Evolutionary conservation across 805 yeast species (phyloP), one percentile per base, ranked within the genome.

Genomic region (Zygosaccharomyces kombuchaensis): DNA sequence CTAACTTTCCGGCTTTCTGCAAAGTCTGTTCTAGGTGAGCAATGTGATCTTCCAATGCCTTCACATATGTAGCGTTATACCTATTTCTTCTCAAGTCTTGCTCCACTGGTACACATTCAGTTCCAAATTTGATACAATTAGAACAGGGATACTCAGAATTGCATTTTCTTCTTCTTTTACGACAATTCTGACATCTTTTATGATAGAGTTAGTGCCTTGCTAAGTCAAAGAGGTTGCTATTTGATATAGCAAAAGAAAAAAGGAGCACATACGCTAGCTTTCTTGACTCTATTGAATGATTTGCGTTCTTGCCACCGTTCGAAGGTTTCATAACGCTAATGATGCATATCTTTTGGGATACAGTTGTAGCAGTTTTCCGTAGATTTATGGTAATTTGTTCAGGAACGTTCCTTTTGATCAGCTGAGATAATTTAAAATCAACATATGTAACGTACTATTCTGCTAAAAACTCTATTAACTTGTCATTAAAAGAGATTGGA

Each of bases 401-500:
- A 19, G 5, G 5, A 5, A 19, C 21, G 21, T 19, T 19, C 21
- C 21, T 19, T 19, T 19, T 19, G 21, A 19, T 19, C 21, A 19
- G 21, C 21, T 19, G 21, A 19, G 21, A 19, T 19, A 5, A 3
- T 5, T 3, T 19, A 19, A 19, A 19, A 19, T 19, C 21, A 19
- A 19, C 21, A 19, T 19, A 19, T 19, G 21, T 19, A 19, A 19
- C 21, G 5, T 6, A 12, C 23, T 46, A 39, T 29, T 30, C 22
- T 13, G 47, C 44, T 27, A 70, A 48, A 46, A 68, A 72, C 0
- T 59, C 46, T 31, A 67, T 27, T 12, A 84, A 65, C 47, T 75
- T 51, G 2, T 56, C 52, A 58, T 83, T 78, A 58, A 85, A 87
- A 26, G 56, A 71, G 10, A 58, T 51, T 17, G 76, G 72, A 52